A percentile compares a stretch with the other conserved stretches of the same genome.
Conservation (phyloP, 192 early-diverging fungal genomes). For the Podila epigama region DNA sequence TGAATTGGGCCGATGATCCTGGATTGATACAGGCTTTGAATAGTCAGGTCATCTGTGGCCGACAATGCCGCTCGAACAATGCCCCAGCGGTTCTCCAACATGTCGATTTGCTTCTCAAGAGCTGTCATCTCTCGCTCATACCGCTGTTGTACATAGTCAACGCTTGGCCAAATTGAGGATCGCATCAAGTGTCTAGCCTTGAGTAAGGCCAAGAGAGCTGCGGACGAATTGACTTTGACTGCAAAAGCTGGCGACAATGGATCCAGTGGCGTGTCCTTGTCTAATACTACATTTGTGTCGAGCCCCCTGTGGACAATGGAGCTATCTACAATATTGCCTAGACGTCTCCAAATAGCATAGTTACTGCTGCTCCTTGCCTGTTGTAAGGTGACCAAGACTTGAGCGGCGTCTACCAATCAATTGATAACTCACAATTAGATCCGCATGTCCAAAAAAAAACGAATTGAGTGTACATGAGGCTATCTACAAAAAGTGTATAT, state of each 20-base stretch:
- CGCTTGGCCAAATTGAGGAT: slow-evolving; percentile 20
- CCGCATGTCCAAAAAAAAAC: neutral
- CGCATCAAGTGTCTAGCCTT: slow-evolving; percentile 32
- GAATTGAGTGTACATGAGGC: neutral
- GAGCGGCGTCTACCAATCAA: slow-evolving; percentile 12
- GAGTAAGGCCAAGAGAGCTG: slow-evolving; percentile 14
- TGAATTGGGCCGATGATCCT: neutral
- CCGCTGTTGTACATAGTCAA: slow-evolving; percentile 17
- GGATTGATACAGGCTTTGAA: neutral
- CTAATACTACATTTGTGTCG: neutral
- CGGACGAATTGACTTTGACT: neutral
- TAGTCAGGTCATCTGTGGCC: neutral
- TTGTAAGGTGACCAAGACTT: slow-evolving; percentile 21
- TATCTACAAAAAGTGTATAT: neutral
- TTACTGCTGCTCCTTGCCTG: slow-evolving; percentile 37
- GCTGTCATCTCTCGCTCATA: slow-evolving; percentile 18
- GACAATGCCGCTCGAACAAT: neutral
- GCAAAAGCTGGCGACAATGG: neutral
- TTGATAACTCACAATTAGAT: neutral
- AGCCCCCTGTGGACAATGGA: no score
- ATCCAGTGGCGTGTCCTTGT: neutral
- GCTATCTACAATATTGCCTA: slow-evolving; percentile 25
- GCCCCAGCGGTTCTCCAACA: slow-evolving; percentile 6
- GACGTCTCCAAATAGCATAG: slow-evolving; percentile 28
- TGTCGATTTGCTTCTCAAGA: neutral